Evolutionary conservation across 208 protist species (phyloP).

Genomic region (Leishmania mexicana): DNA sequence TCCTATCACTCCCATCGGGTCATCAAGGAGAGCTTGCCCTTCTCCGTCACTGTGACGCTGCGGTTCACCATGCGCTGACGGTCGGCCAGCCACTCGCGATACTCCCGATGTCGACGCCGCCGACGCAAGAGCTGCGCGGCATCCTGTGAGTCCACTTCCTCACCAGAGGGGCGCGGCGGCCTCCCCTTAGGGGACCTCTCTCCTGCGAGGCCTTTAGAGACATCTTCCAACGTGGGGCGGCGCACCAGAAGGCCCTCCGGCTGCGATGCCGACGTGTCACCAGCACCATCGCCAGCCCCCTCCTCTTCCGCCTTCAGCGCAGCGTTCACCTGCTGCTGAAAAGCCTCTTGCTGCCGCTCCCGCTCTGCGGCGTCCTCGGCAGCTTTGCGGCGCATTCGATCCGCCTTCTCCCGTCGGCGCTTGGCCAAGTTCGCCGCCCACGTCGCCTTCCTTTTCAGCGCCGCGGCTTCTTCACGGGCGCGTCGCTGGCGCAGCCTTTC

Average conservation of each 20-base stretch:
- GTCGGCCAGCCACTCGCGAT: constrained; percentile 27
- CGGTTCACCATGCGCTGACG: constrained; percentile 21
- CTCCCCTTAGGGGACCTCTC: background rate
- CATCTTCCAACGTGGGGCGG: background rate
- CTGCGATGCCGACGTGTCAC: background rate
- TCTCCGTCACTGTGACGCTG: constrained; percentile 5
- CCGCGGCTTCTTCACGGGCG: constrained; percentile 6
- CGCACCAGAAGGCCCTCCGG: constrained; percentile 1
- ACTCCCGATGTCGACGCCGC: constrained; percentile 14
- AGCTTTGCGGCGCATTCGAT: constrained; percentile 36
- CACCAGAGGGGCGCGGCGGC: background rate
- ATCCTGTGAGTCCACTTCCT: constrained; percentile 23
- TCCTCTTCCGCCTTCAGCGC: constrained; percentile 14
- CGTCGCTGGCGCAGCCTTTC: background rate
- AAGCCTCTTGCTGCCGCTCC: constrained; percentile 18
- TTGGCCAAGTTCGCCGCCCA: constrained; percentile 34
- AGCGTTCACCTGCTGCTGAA: constrained; percentile 31
- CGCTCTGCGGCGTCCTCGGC: constrained; percentile 30
- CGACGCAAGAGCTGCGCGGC: constrained; percentile 19
- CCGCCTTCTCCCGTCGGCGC: constrained; percentile 22
- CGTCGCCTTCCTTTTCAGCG: constrained; percentile 12
- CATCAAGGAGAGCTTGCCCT: background rate
- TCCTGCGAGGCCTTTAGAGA: background rate
- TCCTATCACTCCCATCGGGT: constrained; percentile 17
- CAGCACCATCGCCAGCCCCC: background rate